Conservation (phyloP, 2,329 filamentous ascomycete genomes). For the Apiospora phragmitis region DNA sequence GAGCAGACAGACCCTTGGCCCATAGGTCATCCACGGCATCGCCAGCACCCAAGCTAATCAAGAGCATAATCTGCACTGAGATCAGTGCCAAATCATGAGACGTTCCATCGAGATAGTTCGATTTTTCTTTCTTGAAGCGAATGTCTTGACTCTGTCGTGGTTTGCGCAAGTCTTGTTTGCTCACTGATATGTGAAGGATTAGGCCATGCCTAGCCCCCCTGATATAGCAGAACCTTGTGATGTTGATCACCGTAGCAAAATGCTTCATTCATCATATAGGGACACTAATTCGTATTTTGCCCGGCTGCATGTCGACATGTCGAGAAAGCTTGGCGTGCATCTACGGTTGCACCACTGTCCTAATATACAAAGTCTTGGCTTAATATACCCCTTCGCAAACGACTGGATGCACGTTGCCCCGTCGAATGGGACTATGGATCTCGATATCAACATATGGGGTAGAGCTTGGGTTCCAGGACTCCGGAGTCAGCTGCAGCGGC, state of each 20-base stretch:
- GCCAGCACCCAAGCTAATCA: constrained; percentile 16
- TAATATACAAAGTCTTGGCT: background rate
- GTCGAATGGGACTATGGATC: background rate
- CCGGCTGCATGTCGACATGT: background rate
- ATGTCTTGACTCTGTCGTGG: background rate
- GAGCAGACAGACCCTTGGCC: constrained; percentile 22
- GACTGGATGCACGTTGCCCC: background rate
- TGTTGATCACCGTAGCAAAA: background rate
- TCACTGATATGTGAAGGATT: background rate
- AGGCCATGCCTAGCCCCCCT: background rate
- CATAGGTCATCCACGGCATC: constrained; percentile 27
- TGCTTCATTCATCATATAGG: background rate
- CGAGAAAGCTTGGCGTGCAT: background rate
- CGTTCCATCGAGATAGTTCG: constrained; percentile 11
- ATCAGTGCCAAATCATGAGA: constrained; percentile 12
- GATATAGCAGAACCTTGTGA: background rate
- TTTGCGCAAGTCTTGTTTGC: background rate
- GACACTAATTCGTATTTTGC: background rate
- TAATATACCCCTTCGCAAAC: background rate
- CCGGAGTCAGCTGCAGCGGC: background rate
- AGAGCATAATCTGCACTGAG: constrained; percentile 12
- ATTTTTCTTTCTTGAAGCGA: background rate
- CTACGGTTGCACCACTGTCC: background rate
- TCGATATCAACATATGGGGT: background rate
- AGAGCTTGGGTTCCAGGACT: background rate